Percentiles rank a stretch among this genome's conserved stretches.
Evolutionary conservation across 768 basidiomycete species (phyloP).

Genomic region (Pulveroboletus sp.): DNA sequence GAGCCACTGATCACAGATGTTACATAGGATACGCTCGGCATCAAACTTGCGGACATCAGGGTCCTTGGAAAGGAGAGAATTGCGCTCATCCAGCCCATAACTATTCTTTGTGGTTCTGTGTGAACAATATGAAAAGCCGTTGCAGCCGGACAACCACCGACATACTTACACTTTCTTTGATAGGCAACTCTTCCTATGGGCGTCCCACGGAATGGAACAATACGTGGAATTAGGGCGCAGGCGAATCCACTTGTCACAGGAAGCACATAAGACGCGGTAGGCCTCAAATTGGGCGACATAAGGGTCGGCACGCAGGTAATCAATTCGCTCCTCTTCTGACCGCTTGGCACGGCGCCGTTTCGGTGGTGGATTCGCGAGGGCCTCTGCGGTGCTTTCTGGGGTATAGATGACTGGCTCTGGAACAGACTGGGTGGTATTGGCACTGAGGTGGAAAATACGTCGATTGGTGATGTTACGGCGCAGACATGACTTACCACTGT

Average conservation of each 20-base stretch:
- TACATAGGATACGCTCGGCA: conserved; percentile 65
- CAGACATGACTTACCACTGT: conserved; percentile 45
- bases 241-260: conserved; percentile 83
- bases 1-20: conserved; percentile 68
- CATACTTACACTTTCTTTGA: conserved; percentile 66
- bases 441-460: conserved; percentile 18
- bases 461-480: conserved; percentile 2
- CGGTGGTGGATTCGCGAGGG: conserved; percentile 44
- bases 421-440: conserved; percentile 30
- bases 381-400: conserved; percentile 39
- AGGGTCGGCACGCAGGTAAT: conserved; percentile 63
- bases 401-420: conserved; percentile 40
- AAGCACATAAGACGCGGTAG: conserved; percentile 73
- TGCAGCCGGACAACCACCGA: conserved; percentile 4
- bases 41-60: conserved; percentile 74
- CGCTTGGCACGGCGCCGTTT: conserved; percentile 74
- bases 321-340: conserved; percentile 73
- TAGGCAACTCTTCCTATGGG: conserved; percentile 77
- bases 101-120: conserved; percentile 44
- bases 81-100: conserved; percentile 59
- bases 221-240: conserved; percentile 84
- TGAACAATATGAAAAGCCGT: conserved; percentile 5
- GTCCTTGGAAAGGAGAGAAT: conserved; percentile 56
- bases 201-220: conserved; percentile 87
- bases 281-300: conserved; percentile 81